Base-by-base conservation (phyloP, 352 stramenopile species). In the Globisporangium abappressorium region DNA sequence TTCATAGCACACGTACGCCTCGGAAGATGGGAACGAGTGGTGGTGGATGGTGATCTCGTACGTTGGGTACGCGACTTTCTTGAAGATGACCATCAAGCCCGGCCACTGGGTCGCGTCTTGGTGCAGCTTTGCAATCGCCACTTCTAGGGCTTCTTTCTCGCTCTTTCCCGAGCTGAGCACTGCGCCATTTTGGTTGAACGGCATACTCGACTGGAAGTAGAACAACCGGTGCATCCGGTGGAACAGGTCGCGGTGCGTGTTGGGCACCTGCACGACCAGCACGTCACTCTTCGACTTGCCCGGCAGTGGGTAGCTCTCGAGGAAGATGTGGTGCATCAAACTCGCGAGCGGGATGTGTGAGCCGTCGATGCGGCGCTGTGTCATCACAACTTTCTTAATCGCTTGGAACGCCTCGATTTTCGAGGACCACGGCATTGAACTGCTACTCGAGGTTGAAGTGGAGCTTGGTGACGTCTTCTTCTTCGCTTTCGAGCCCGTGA, bases 11-110 rank as follows among this genome's bases (percentile, higher is more conserved):
- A 90, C 74, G 54, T 87, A 90, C 26, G 73, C 76, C 68, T 90
- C 77, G 0, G 79, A 57, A 1, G 77, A 89, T 8, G 59, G 64
- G 59, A 93, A 93, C 0, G 83, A 70, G 1, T 65, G 72, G 12
- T 70, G 58, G 24, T 62, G 18, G 60, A 76, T 64, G 12, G 60
- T 60, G 15, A 87, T 69, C 58, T 71, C 57, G 66, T 92, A 92
- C 38, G 65, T 58, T 4, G 82, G 84, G 62, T 92, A 94, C 55
- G 69, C 65, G 1, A 88, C 65, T 66, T 91, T 90, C 47, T 84
- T 84, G 70, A 94, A 93, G 51, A 84, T 80, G 22, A 88, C 81
- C 61, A 95, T 77, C 36, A 95, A 60, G 0, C 87, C 87, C 5
- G 87, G 87, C 87, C 85, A 93, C 54, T 83, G 76, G n/a, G 73